phyloP scores from a whole-genome alignment of 768 basidiomycete genomes.

The Leccinum variicolor region DNA sequence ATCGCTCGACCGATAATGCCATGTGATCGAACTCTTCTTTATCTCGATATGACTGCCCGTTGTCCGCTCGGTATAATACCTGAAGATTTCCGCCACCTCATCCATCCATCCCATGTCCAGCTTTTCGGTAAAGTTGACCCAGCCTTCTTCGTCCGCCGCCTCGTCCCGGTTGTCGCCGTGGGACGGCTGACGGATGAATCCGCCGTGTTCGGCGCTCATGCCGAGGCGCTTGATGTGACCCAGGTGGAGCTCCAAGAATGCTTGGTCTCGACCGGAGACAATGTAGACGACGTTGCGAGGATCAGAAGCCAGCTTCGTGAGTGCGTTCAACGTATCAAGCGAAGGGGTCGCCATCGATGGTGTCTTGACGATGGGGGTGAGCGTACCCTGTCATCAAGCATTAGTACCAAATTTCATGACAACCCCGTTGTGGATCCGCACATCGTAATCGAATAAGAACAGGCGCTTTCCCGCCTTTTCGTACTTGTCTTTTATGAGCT shows the following conservation, averaged over 20 bases:
- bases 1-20: constrained; percentile 93
- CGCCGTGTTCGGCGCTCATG: constrained; percentile 95
- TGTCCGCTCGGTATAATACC: constrained; percentile 95
- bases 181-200: constrained; percentile 79
- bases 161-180: constrained; percentile 3
- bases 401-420: background rate
- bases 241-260: constrained; percentile 87
- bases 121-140: constrained; percentile 87
- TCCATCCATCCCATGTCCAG: constrained; percentile 98
- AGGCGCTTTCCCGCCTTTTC: constrained; percentile 72
- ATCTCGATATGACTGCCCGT: constrained; percentile 95
- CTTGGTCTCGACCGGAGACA: constrained; percentile 93
- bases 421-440: constrained; percentile 37
- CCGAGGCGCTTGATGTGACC: constrained; percentile 82
- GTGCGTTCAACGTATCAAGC: constrained; percentile 65
- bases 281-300: constrained; percentile 93
- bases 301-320: constrained; percentile 69
- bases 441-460: constrained; percentile 96
- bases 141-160: constrained; percentile 36
- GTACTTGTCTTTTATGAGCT: constrained; percentile 59
- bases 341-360: constrained; percentile 88
- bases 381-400: constrained; percentile 64
- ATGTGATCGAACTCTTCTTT: constrained; percentile 97
- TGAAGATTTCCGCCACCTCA: constrained; percentile 94
- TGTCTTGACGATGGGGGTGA: constrained; percentile 94